Evolutionary conservation across 2,329 filamentous ascomycete species (phyloP), one percentile per base, ranked within the genome.

Genomic region (Diaporthe nobilis): DNA sequence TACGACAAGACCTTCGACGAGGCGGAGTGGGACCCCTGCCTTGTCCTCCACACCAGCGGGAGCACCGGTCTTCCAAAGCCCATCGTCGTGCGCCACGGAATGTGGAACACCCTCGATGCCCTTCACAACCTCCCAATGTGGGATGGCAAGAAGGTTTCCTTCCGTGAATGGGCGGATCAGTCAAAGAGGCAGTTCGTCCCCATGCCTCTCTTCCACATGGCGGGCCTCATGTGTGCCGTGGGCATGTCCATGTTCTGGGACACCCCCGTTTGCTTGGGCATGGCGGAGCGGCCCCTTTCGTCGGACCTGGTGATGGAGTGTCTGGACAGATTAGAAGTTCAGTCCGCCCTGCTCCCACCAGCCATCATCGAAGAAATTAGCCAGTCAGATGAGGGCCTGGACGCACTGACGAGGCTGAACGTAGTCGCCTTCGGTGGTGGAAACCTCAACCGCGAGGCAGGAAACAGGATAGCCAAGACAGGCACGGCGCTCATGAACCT

Each of bases 21-120:
- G 71, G 85, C 83, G 0, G 79, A 83, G 73, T 85, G 83, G 81
- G 85, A 88, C 5, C 86, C 87, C 0, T 71, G 85, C 4, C 58
- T 83, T 4, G 82, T 87, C 2, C 77, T 88, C 12, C 87, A 88
- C 78, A 88, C 86, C 0, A 87, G 85, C 71, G 87, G 87, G 8
- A 86, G 84, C 57, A 88, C 87, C 0, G 87, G 87, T 0, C 80
- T 87, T 4, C 87, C 87, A 0, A 88, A 87, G 78, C 86, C 87
- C 2, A 82, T 89, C n/a, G 77, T 86, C 13, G 78, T 81, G 28
- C 79, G 79, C 5, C 83, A 86, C 7, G 86, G 86, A 20, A 82
- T 85, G 80, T 15, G 85, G 20, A 81, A 84, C 1, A 78, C 84
- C 9, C 76, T 72, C 4, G 86, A 88, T 72, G 77, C 71, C 2